These are phyloP conservation scores for Carpinus fangiana DNA, from an alignment of 306 rosid genomes.

Conservation along the genomic window DNA sequence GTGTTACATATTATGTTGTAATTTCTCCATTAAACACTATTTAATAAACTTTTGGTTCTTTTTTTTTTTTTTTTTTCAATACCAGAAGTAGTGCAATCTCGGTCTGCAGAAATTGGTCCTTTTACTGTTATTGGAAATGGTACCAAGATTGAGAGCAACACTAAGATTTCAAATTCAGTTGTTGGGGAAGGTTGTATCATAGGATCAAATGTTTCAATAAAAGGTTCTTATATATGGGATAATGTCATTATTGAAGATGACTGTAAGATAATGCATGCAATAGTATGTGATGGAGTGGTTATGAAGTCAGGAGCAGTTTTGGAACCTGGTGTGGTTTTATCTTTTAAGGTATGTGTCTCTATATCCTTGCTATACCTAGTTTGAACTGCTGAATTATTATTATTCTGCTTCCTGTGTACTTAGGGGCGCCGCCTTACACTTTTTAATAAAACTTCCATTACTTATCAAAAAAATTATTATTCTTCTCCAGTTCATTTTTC, in stretches of 20 bases:
- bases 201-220: conserved; percentile 80
- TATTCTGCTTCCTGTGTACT: too few relatives aligned
- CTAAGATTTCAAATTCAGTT: conserved; percentile 71
- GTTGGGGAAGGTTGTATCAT: conserved; percentile 83
- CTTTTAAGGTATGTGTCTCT: conserved; percentile 73
- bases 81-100: conserved; percentile 76
- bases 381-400: conserved; percentile 12
- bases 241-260: conserved; percentile 87
- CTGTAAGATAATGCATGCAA: conserved; percentile 78
- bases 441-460: too few relatives aligned
- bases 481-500: conserved; percentile 12
- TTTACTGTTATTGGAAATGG: conserved; percentile 83
- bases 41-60: conserved; percentile 24
- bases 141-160: conserved; percentile 70
- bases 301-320: conserved; percentile 63
- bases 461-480: not conserved
- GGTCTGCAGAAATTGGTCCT: conserved; percentile 80
- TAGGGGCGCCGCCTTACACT: too few relatives aligned
- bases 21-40: conserved; percentile 17
- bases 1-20: not conserved
- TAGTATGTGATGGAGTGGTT: conserved; percentile 87
- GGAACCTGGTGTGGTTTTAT: conserved; percentile 38
- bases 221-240: conserved; percentile 90
- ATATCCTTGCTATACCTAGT: not conserved
- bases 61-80: not conserved